phyloP scores from a whole-genome alignment of 108 stramenopile genomes.

The Cyclotella atomus region DNA sequence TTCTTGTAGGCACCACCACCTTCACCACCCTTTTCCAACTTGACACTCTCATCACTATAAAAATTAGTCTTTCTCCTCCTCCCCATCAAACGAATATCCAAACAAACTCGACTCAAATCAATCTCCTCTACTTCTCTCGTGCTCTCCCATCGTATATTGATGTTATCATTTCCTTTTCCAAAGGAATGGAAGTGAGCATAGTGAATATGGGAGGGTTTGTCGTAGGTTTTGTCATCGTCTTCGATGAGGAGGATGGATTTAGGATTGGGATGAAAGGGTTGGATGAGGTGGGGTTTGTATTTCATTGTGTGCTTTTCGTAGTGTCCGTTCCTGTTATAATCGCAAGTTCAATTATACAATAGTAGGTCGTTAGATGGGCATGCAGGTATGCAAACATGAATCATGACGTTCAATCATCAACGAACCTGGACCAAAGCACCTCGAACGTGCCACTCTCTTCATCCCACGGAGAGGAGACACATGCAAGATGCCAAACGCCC shows the following conservation, averaged over 20 bases:
- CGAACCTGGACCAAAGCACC: neutral
- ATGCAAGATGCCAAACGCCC: neutral
- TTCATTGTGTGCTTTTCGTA: neutral
- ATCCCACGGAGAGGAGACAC: neutral
- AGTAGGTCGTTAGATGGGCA: neutral
- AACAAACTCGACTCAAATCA: conserved; percentile 1
- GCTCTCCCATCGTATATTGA: neutral
- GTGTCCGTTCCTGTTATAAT: neutral
- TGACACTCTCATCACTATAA: neutral
- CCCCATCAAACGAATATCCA: neutral
- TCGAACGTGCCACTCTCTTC: neutral
- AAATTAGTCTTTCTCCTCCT: neutral
- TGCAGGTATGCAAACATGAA: neutral
- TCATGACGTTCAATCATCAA: neutral
- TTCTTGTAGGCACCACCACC: no score
- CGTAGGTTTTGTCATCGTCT: neutral
- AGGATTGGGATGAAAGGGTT: neutral
- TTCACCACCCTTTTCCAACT: neutral
- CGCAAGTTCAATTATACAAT: neutral
- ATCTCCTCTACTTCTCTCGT: neutral
- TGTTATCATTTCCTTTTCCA: neutral
- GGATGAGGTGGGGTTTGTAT: neutral
- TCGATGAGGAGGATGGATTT: neutral
- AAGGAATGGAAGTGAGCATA: neutral
- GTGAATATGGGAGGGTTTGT: neutral